Base-by-base conservation (phyloP, 2,329 filamentous ascomycete genomes). In the Ophioceras dolichostomum region DNA sequence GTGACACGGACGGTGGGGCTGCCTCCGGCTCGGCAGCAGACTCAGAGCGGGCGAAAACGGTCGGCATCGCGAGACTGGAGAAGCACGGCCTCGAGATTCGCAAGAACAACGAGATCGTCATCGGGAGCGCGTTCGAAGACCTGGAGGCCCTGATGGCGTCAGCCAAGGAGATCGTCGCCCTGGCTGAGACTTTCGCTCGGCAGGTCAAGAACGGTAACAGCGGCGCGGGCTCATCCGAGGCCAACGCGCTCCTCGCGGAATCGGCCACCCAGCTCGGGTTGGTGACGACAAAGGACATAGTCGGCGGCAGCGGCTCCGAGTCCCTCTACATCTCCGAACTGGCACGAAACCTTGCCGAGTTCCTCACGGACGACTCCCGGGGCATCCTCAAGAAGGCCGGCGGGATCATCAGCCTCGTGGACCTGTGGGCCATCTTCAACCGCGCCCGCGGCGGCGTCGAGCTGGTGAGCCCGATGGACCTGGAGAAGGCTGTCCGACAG, bases 71-170 rank as follows among this genome's bases (percentile, higher is more conserved):
- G 9, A 89, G 88, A 0, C 69, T 98, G 2, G 91, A 98, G 56
- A 80, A 86, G 49, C 76, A 87, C 43, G 84, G 86, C 0, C 61
- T 89, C 5, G 84, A 88, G 48, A 75, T 87, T 51, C 81, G 86
- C 40, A 89, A 85, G 61, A 94, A 94, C 56, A 96, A 95, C 49
- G 87, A 95, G 57, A 62, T 86, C 9, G 79, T 95, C 35, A 94
- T 98, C 45, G 89, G 89, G 19, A 87, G 76, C 45, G 88, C 91
- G 0, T 98, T 98, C 50, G 89, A 95, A 54, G 91, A 98, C 51
- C 72, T 98, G 0, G 89, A 96, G 54, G 88, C 91, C 4, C 68
- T 98, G 27, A 98, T 96, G 89, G 86, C 88, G 3, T 95, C 89
- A 4, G 91, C 91, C 5, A 95, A 96, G 54, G 86, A 98, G 54